phyloP scores from a whole-genome alignment of 2,329 filamentous ascomycete species.

The Aureobasidium pullulans region DNA sequence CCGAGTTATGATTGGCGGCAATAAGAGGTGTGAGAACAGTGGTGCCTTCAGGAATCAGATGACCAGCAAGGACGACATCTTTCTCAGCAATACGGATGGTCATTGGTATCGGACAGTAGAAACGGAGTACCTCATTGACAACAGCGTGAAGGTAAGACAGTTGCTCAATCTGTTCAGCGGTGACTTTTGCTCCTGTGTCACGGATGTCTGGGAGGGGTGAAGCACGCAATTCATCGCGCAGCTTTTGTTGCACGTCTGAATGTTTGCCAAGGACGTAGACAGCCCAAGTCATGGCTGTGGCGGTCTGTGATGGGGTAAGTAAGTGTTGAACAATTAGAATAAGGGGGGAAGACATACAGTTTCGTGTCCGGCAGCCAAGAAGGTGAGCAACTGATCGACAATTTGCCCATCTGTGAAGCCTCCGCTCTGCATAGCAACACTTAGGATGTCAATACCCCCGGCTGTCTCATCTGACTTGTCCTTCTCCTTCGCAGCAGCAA shows the following conservation, averaged over 20 bases:
- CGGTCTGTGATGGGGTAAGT: slow-evolving; percentile 38
- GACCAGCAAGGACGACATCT: slow-evolving; percentile 21
- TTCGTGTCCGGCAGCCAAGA: slow-evolving; percentile 58
- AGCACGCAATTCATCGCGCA: slow-evolving; percentile 61
- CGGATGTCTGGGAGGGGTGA: slow-evolving; percentile 33
- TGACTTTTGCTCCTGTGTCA: slow-evolving; percentile 33
- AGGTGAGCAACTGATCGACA: slow-evolving; percentile 50
- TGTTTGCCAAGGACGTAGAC: slow-evolving; percentile 61
- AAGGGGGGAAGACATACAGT: slow-evolving; percentile 35
- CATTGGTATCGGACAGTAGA: slow-evolving; percentile 19
- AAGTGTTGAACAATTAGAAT: no score
- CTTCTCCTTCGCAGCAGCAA: slow-evolving; percentile 31
- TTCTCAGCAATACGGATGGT: slow-evolving; percentile 16
- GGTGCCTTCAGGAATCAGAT: slow-evolving; percentile 33
- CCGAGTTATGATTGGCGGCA: slow-evolving; percentile 36
- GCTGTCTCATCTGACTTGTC: slow-evolving; percentile 21
- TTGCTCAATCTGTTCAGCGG: slow-evolving; percentile 32
- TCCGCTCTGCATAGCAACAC: slow-evolving; percentile 45
- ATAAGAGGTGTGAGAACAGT: slow-evolving; percentile 32
- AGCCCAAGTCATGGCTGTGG: slow-evolving; percentile 68
- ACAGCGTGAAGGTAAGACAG: slow-evolving; percentile 40
- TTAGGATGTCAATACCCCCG: slow-evolving; percentile 33
- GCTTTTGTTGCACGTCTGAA: slow-evolving; percentile 55
- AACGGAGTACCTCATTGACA: slow-evolving; percentile 30
- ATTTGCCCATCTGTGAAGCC: slow-evolving; percentile 47